Evolutionary conservation across 2,329 filamentous ascomycete species (phyloP), one percentile per base, ranked within the genome.

Genomic region (Colletotrichum sojae): DNA sequence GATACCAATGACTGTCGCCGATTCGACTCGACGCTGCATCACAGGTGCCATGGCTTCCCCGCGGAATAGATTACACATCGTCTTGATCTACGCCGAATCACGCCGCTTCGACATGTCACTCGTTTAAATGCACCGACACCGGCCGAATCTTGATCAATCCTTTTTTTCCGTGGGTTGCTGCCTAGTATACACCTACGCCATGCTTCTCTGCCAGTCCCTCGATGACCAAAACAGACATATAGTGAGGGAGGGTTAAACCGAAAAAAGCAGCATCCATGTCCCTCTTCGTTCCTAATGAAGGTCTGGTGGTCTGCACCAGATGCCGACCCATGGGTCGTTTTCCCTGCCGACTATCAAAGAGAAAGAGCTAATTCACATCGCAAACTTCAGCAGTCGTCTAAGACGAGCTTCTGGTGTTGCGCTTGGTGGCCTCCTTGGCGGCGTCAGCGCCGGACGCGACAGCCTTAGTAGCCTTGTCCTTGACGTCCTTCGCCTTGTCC

Each of bases 401-500:
- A 76, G 84, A 86, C 74, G 86, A 83, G 83, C 83, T 89, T 77
- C 86, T 86, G 67, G 86, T 88, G 69, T 82, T 81, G 73, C 89
- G 88, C 86, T 90, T 90, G 77, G 81, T 89, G 36, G 82, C 85
- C 86, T 95, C 92, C 86, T 96, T 95, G 73, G 91, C 90, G 67
- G 93, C 89, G 71, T 94, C 93, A 63, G 90, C 89, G 63, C 89
- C 89, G 57, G 88, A 85, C 48, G 89, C 77, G 18, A 86, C 83
- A 60, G 88, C 87, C 79, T 89, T 85, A 20, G 85, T 82, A 67
- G 83, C 86, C 90, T 97, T 94, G 73, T 89, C 91, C 83, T 93
- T 94, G 75, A 91, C 91, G 53, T 93, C 91, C 75, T 90, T 90
- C 59, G 89, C 90, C 86, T 95, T 91, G 75, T 88, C 89, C 88